Evolutionary conservation across 495 filamentous ascomycete genomes (phyloP), one percentile per base, ranked within the genome.

Genomic region (Xylaria curta): DNA sequence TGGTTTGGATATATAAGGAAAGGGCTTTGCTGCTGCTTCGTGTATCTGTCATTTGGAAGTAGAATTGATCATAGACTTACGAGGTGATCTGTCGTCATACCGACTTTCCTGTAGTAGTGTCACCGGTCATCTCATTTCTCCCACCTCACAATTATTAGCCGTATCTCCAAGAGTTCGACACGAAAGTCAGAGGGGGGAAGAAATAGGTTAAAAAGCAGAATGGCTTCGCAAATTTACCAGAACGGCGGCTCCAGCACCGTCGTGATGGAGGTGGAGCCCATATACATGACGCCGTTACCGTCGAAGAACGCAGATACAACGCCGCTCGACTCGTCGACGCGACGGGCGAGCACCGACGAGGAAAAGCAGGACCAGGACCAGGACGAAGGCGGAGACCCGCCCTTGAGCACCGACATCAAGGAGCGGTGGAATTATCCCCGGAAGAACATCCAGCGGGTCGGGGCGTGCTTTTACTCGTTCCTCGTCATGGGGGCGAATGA

Each of bases 401-500:
- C 69, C n/a, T 31, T 68, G 28, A 66, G 73, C 63, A 56, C 46
- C n/a, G 69, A 70, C 12, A 66, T 66, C n/a, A 71, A 73, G 38
- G 81, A 90, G 70, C 80, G 78, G 79, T 97, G 94, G 94, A 96
- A 97, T 74, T 76, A 87, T 36, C 87, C 92, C 2, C 80, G 83
- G 13, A 83, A 84, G 24, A 96, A 95, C 80, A 83, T 90, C 15
- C 89, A 82, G 73, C 87, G 93, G 21, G 85, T 89, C 9, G 78
- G 89, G 36, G 80, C 90, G 3, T 89, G 91, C n/a, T 90, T 93
- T 73, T 93, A 88, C 84, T 84, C 82, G 59, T 96, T 97, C 75
- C 82, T 93, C 17, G 87, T 93, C 6, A 90, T 96, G 88, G 94
- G 94, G 8, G 86, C 89, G 75, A 96, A 93, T 78, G 94, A 97